Evolutionary conservation across 2,329 filamentous ascomycete species (phyloP).

Genomic region (Emydomyces testavorans): DNA sequence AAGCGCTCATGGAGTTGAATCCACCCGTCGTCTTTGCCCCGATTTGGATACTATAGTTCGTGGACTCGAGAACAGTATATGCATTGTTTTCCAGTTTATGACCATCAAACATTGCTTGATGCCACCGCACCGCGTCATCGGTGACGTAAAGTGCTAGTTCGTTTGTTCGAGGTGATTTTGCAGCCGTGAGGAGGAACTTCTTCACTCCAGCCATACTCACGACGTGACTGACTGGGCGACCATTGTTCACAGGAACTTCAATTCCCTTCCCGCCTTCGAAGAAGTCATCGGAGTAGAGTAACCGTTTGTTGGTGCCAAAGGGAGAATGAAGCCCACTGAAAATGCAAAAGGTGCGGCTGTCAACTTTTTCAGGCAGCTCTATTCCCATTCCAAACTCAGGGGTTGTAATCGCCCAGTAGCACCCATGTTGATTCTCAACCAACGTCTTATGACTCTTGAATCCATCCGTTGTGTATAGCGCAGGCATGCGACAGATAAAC

Average conservation of each 20-base stretch:
- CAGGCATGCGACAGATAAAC: constrained; percentile 51
- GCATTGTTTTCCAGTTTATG: constrained; percentile 75
- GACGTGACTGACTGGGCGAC: constrained; percentile 64
- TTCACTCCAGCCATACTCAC: constrained; percentile 75
- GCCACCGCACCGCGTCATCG: constrained; percentile 73
- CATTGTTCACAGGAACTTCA: constrained; percentile 66
- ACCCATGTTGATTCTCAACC: constrained; percentile 58
- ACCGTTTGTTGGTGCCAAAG: constrained; percentile 60
- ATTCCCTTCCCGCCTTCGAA: constrained; percentile 50
- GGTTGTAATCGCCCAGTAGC: constrained; percentile 76
- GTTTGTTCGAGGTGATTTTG: constrained; percentile 64
- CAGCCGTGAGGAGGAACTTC: constrained; percentile 73
- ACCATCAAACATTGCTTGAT: constrained; percentile 76
- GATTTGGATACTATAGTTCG: constrained; percentile 94
- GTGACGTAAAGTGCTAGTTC: constrained; percentile 90
- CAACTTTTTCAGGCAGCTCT: constrained; percentile 53
- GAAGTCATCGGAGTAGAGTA: constrained; percentile 73
- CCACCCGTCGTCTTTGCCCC: constrained; percentile 64
- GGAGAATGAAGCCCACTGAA: constrained; percentile 53
- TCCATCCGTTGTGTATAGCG: constrained; percentile 70
- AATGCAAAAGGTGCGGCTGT: constrained; percentile 68
- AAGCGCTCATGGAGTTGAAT: constrained; percentile 57
- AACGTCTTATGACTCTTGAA: constrained; percentile 61
- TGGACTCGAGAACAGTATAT: constrained; percentile 90
- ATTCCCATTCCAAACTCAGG: constrained; percentile 47